Base-by-base conservation (phyloP, 805 yeast species). In the Sporopachydermia quercuum region DNA sequence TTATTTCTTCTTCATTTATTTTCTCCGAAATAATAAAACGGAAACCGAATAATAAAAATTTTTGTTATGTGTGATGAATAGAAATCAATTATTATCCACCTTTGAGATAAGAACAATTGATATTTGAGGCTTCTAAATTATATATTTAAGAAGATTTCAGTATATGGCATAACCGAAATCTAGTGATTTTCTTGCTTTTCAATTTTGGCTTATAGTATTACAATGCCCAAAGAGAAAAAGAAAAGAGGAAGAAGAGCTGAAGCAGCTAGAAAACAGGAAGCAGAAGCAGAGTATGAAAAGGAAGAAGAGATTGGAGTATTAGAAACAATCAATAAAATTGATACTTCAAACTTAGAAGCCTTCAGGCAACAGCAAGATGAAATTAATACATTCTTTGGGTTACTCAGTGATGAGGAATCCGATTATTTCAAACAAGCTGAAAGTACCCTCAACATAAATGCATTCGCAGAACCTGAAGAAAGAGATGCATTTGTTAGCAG, bases 401-500 rank as follows among this genome's bases (percentile, higher is more conserved):
- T 89, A 30, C 78, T 89, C 6, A 94, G 85, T 55, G 58, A 86
- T 3, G 69, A 73, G 18, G 97, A 89, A 57, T 60, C 84, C 35
- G 96, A 86, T 45, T 89, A 91, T 58, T 91, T 89, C 66, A 85
- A 84, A 51, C 85, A 79, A 51, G 94, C 96, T 0, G 97, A 89
- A 57, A 72, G 86, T 3, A 81, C 91, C 0, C 63, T 89, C 35
- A 78, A 86, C 37, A 70, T 85, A 34, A 76, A 86, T 58, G 79
- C 91, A 0, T 84, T 89, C 52, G 82, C 5, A 14, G 23, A 40
- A 17, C 19, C 18, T 14, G 15, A 6, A 5, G 96, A 87, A 46
- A 71, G 77, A 48, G 57, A 56, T 4, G 78, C 79, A 1, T 86
- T 89, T 51, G 76, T 84, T 19, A 58, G 69, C 2, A 78, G 91